Conservation (phyloP, 2,329 filamentous ascomycete species). For the Ramularia endophylla region DNA sequence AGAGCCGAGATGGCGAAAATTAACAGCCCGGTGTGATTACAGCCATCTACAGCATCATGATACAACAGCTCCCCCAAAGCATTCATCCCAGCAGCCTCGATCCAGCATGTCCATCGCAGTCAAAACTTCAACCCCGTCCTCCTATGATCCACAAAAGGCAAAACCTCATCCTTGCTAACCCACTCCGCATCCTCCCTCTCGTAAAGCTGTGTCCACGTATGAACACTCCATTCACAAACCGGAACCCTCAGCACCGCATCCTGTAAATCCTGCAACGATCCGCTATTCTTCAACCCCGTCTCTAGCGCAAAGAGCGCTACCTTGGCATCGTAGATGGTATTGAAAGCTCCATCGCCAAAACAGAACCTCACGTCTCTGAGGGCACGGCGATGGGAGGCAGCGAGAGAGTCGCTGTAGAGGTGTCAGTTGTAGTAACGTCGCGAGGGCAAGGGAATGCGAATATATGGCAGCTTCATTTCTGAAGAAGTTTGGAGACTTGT, state of each 20-base stretch:
- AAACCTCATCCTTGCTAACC: constrained; percentile 11
- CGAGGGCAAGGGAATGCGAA: no score
- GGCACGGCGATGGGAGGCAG: constrained; percentile 6
- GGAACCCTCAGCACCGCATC: constrained; percentile 12
- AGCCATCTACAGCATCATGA: no score
- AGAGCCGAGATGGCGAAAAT: no score
- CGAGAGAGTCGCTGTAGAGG: constrained; percentile 5
- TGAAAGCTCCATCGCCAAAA: constrained; percentile 17
- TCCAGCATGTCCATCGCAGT: background rate
- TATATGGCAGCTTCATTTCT: no score
- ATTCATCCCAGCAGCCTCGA: no score
- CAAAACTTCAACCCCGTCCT: constrained; percentile 7
- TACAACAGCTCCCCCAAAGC: no score
- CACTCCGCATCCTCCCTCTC: constrained; percentile 11
- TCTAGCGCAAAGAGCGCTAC: constrained; percentile 5
- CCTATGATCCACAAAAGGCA: constrained; percentile 5
- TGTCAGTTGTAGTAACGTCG: no score
- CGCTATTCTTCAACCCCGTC: constrained; percentile 7
- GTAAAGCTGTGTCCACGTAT: constrained; percentile 12
- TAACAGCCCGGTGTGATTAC: no score
- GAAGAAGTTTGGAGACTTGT: no score
- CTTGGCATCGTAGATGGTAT: constrained; percentile 12
- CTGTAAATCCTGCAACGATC: constrained; percentile 7
- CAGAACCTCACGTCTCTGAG: constrained; percentile 16
- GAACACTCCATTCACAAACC: constrained; percentile 15